phyloP scores from a whole-genome alignment of 306 rosid species.

The Corylus heterophylla region DNA sequence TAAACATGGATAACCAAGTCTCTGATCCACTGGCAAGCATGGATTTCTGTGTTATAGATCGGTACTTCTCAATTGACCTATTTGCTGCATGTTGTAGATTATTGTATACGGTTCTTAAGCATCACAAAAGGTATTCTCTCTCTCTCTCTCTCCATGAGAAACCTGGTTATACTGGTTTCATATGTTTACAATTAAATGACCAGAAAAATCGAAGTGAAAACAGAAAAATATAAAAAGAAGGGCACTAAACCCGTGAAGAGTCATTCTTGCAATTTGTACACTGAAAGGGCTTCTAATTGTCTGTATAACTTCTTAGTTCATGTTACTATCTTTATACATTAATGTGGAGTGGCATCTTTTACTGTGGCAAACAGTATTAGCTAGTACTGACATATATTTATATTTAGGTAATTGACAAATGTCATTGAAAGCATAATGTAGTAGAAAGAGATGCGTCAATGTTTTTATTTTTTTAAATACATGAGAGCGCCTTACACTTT shows the following conservation, averaged over 20 bases:
- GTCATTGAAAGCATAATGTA: not conserved
- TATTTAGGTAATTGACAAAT: not conserved
- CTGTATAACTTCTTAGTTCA: not conserved
- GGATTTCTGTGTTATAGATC: conserved; percentile 42
- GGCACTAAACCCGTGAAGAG: not conserved
- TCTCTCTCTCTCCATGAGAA: not conserved
- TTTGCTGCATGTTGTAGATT: conserved; percentile 79
- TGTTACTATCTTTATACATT: too few species aligned
- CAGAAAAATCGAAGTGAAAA: not conserved
- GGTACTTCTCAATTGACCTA: conserved; percentile 58
- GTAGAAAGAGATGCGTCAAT: not conserved
- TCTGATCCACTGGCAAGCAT: conserved; percentile 40
- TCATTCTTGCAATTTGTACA: not conserved
- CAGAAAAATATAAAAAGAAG: not conserved
- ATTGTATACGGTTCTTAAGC: conserved; percentile 63
- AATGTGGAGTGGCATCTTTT: not conserved
- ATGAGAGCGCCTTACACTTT: not conserved
- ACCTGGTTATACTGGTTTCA: not conserved
- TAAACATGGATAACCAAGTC: conserved; percentile 34
- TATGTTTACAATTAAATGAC: not conserved
- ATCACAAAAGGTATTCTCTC: conserved; percentile 67
- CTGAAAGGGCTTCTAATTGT: not conserved
- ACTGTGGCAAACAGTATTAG: not conserved
- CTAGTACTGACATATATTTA: not conserved
- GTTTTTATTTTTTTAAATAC: not conserved